These are phyloP conservation scores for Candida tropicalis DNA, from an alignment of 1,139 yeast species.

Conservation along the genomic window DNA sequence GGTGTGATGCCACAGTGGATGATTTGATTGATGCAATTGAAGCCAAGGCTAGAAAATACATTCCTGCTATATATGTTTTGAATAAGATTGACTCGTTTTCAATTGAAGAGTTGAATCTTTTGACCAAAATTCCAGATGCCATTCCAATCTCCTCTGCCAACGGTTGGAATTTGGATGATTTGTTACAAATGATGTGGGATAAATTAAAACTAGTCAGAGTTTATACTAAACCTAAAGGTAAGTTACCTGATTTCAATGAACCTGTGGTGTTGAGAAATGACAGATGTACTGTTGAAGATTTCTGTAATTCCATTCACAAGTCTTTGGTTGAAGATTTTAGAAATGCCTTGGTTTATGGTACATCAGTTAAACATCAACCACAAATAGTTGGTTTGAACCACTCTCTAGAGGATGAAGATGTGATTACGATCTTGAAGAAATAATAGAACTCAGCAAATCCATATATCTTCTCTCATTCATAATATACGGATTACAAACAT, in stretches of 20 bases:
- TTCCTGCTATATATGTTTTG: conserved; percentile 91
- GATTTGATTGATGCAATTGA: conserved; percentile 94
- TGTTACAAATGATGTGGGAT: conserved; percentile 94
- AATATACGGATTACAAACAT: too few relatives aligned
- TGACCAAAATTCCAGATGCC: conserved; percentile 92
- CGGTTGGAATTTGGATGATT: conserved; percentile 96
- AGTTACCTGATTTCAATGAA: conserved; percentile 87
- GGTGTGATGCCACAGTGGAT: conserved; percentile 97
- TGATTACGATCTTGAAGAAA: conserved; percentile 89
- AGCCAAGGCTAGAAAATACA: conserved; percentile 84
- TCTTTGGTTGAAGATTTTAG: conserved; percentile 90
- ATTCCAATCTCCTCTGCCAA: conserved; percentile 94
- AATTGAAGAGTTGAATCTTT: conserved; percentile 84
- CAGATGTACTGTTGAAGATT: conserved; percentile 87
- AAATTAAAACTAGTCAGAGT: conserved; percentile 87
- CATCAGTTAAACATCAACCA: conserved; percentile 97
- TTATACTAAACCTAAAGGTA: conserved; percentile 96
- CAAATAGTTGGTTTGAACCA: conserved; percentile 91
- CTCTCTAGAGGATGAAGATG: conserved; percentile 89
- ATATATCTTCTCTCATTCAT: too few relatives aligned
- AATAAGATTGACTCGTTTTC: conserved; percentile 96
- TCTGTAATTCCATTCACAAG: conserved; percentile 96
- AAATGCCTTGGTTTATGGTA: conserved; percentile 88
- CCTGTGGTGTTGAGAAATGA: conserved; percentile 90
- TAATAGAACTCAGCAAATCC: too few relatives aligned